phyloP scores from a whole-genome alignment of 1,284 basidiomycete genomes.

The Ceratobasidium sp. region DNA sequence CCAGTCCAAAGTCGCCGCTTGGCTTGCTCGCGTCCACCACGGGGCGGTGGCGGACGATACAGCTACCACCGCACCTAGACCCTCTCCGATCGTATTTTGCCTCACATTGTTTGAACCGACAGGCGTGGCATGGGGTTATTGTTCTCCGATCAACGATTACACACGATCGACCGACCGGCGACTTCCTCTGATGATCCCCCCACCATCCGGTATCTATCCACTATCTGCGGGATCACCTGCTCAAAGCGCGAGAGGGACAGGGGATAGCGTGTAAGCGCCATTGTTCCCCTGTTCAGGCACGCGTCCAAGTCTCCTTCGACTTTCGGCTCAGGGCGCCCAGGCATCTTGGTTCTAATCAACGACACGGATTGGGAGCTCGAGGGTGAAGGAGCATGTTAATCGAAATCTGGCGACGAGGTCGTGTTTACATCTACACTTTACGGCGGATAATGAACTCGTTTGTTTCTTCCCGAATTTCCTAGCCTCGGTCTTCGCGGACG shows the following conservation, averaged over 20 bases:
- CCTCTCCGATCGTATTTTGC: not conserved
- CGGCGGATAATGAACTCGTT: slow-evolving; percentile 66
- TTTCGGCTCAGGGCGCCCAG: slow-evolving; percentile 74
- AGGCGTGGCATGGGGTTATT: slow-evolving; percentile 83
- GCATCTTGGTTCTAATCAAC: slow-evolving; percentile 94
- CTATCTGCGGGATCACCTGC: slow-evolving; percentile 77
- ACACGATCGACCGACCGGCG: slow-evolving; percentile 66
- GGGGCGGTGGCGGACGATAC: slow-evolving; percentile 11
- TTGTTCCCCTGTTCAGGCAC: not conserved
- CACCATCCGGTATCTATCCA: slow-evolving; percentile 80
- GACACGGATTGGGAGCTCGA: slow-evolving; percentile 99
- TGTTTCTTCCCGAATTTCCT: not conserved
- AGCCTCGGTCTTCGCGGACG: not conserved
- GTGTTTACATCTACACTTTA: slow-evolving; percentile 97
- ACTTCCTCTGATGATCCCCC: slow-evolving; percentile 57
- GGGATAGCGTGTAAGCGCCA: slow-evolving; percentile 79
- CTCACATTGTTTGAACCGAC: not conserved
- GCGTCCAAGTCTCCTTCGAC: not conserved
- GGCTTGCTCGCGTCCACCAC: not conserved
- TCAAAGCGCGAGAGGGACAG: slow-evolving; percentile 84
- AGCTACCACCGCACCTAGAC: not conserved
- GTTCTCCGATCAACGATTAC: slow-evolving; percentile 71
- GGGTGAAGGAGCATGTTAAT: slow-evolving; percentile 86
- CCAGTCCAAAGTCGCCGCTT: not conserved
- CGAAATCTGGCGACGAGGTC: slow-evolving; percentile 85